Evolutionary conservation across 495 filamentous ascomycete species (phyloP).

Genomic region (Pyronema domesticum): DNA sequence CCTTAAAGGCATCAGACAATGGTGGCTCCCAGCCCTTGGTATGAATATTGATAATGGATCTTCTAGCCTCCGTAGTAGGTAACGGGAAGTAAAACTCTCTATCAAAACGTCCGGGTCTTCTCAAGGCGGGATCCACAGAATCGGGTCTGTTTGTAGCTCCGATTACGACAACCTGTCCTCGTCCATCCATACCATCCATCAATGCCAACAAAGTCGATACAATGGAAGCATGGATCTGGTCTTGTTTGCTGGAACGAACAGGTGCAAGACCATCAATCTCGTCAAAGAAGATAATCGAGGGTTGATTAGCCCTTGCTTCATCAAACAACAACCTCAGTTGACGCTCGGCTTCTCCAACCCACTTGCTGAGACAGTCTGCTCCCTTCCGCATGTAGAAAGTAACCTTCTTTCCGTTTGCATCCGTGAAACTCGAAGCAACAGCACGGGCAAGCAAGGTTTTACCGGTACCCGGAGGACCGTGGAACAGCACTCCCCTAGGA

Average conservation of each 20-base stretch:
- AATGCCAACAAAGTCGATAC: constrained; percentile 85
- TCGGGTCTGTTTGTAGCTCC: constrained; percentile 95
- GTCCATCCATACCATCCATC: constrained; percentile 99
- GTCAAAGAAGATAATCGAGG: constrained; percentile 98
- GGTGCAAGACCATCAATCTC: constrained; percentile 95
- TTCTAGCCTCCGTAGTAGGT: constrained; percentile 58
- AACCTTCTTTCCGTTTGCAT: constrained; percentile 68
- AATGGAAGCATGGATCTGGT: constrained; percentile 96
- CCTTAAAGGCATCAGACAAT: constrained; percentile 57
- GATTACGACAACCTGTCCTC: constrained; percentile 95
- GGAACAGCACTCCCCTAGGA: constrained; percentile 85
- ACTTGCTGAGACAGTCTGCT: constrained; percentile 91
- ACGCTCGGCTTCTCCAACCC: constrained; percentile 95
- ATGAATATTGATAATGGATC: constrained; percentile 82
- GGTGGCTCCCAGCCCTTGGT: constrained; percentile 80
- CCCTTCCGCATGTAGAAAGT: constrained; percentile 99
- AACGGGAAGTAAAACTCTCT: constrained; percentile 95
- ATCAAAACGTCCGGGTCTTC: constrained; percentile 87
- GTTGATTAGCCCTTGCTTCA: constrained; percentile 83
- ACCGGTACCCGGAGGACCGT: constrained; percentile 91
- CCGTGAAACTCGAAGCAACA: constrained; percentile 41
- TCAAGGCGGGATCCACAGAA: constrained; percentile 85
- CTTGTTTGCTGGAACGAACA: constrained; percentile 89
- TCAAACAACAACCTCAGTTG: constrained; percentile 87
- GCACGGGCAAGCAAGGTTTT: constrained; percentile 90